Percentiles rank a stretch among this genome's conserved stretches.
These are phyloP conservation scores for Ophiocordyceps sinensis DNA, from an alignment of 2,329 filamentous ascomycete species.

Conservation along the genomic window DNA sequence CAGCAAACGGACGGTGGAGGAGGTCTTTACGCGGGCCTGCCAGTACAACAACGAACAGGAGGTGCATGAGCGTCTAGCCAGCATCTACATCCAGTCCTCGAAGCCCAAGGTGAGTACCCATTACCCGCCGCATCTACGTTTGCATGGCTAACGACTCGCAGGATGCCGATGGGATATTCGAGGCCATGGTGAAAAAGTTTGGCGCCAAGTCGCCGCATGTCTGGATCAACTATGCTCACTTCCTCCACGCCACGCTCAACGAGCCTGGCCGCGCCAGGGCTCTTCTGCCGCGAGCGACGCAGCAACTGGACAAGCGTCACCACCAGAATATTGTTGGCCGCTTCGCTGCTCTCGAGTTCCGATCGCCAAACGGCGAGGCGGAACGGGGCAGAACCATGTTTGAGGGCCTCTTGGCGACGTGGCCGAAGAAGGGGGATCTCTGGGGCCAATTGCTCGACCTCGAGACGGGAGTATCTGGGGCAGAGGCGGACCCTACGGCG, in stretches of 20 bases:
- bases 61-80: constrained; percentile 76
- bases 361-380: constrained; percentile 63
- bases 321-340: constrained; percentile 61
- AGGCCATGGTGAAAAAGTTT: constrained; percentile 76
- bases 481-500: constrained; percentile 35
- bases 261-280: constrained; percentile 61
- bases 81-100: constrained; percentile 86
- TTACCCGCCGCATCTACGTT: constrained; percentile 10
- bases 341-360: constrained; percentile 87
- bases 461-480: constrained; percentile 49
- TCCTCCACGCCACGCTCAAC: constrained; percentile 62
- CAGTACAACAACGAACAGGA: constrained; percentile 88
- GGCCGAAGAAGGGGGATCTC: constrained; percentile 78
- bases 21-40: constrained; percentile 81
- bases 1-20: constrained; percentile 66
- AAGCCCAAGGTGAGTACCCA: constrained; percentile 58
- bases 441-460: constrained; percentile 89
- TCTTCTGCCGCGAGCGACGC: constrained; percentile 69
- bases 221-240: constrained; percentile 91
- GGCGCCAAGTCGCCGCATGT: constrained; percentile 66
- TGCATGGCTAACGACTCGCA: constrained; percentile 25
- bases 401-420: constrained; percentile 70
- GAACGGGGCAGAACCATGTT: constrained; percentile 93
- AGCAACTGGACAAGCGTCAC: constrained; percentile 58
- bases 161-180: constrained; percentile 83